A percentile compares a stretch with the other conserved stretches of the same genome.
phyloP scores from a whole-genome alignment of 1,284 basidiomycete species.

The Cutaneotrichosporon sp. region DNA sequence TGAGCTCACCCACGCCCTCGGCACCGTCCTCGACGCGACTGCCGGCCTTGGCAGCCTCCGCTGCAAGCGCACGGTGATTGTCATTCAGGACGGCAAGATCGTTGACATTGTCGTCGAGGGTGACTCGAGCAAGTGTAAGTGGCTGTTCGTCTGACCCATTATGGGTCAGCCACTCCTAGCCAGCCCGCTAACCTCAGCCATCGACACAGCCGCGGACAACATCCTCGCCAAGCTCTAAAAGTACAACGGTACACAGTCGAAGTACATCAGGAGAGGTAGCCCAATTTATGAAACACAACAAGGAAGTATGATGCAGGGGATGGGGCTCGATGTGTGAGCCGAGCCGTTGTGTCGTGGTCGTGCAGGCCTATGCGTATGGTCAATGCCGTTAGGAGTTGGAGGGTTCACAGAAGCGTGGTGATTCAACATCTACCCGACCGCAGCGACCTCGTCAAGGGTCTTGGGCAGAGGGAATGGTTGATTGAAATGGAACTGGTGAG shows the following conservation, averaged over 20 bases:
- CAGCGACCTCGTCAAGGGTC: not conserved
- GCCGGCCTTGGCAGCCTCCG: slow-evolving; percentile 64
- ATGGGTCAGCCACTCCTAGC: too few species aligned
- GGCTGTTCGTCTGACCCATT: too few species aligned
- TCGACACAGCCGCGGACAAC: slow-evolving; percentile 61
- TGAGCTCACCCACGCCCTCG: slow-evolving; percentile 61
- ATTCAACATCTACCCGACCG: not conserved
- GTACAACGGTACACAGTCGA: slow-evolving; percentile 10
- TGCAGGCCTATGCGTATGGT: not conserved
- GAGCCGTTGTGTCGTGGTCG: not conserved
- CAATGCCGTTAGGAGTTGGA: not conserved
- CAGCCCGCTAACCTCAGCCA: slow-evolving; percentile 46
- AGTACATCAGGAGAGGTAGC: slow-evolving; percentile 6
- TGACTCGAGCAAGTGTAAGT: slow-evolving; percentile 56
- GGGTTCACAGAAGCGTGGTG: not conserved
- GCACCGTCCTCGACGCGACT: slow-evolving; percentile 66
- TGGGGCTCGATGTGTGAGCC: not conserved
- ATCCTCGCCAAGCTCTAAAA: slow-evolving; percentile 59
- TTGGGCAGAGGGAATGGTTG: not conserved
- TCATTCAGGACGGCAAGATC: slow-evolving; percentile 60
- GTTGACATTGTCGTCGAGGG: slow-evolving; percentile 62
- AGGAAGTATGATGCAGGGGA: slow-evolving; percentile 6
- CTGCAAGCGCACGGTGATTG: slow-evolving; percentile 60
- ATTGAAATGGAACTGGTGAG: slow-evolving; percentile 5
- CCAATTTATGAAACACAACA: slow-evolving; percentile 8